Base-by-base conservation (phyloP, 2,329 filamentous ascomycete species). In the Ceratocystis diversiconidia region DNA sequence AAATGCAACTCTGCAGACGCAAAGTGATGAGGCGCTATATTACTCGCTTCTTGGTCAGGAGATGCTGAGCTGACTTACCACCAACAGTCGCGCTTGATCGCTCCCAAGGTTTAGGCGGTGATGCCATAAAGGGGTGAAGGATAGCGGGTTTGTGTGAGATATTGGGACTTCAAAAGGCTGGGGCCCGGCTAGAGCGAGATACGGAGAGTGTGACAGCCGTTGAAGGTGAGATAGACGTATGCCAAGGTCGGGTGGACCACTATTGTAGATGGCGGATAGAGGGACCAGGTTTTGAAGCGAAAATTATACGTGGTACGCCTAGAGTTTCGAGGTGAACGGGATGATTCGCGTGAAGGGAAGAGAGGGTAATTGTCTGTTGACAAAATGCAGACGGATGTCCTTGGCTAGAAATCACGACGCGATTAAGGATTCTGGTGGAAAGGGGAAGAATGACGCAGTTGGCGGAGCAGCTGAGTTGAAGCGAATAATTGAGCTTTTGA, bases 61-160 rank as follows among this genome's bases (percentile, higher is more conserved):
- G 44, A 63, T 36, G 50, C 65, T 68, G 28, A 61, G 55, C 64
- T 68, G 28, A 62, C 65, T 7, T 46, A 67, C 55, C 30, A 61
- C 62, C 62, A 64, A 60, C 66, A 62, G 66, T 60, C 68, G 84
- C 82, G 76, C 87, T 88, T 70, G 86, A 82, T 75, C 87, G 84
- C 78, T 99, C 94, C 94, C 94, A 99, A 60, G 94, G 94, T 78
- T 99, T 99, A 65, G 94, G 94, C 73, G 94, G 94, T 75, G 92
- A 96, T 69, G 83, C 83, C 81, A 85, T 85, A 61, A 22, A 61
- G 55, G 32, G 59, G 48, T 17, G 22, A n/a, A 22, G 28, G n/a
- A 36, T 50, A 57, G 55, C 48, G 48, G 48, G 22, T 15, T 52
- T 52, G 25, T 52, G 48, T 28, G 10, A 28, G 55, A 59, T 32